Evolutionary conservation across 2,329 filamentous ascomycete species (phyloP), one percentile per base, ranked within the genome.

Genomic region (Colletotrichum sp.): DNA sequence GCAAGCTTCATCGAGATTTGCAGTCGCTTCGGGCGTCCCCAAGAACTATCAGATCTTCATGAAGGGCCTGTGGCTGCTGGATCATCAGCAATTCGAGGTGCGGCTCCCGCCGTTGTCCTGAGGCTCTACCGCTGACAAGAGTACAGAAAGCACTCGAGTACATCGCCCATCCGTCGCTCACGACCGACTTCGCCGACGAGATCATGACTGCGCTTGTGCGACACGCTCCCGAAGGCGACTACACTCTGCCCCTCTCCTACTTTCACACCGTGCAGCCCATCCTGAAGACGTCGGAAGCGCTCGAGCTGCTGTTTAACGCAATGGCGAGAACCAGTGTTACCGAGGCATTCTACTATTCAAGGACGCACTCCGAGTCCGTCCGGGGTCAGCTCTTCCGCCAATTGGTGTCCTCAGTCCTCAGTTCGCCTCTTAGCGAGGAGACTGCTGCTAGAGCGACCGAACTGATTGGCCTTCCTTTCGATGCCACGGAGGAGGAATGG

Each of bases 131-230:
- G 16, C 62, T 60, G 36, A 77, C 64, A 8, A 6, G 7, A 16
- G 13, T 65, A 30, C 66, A 94, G 90, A 85, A 87, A 78, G 95
- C 95, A 4, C 88, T 98, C 32, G 92, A 95, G 79, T 92, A 93
- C 82, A 90, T 98, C 16, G 93, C 95, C 6, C 93, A 97, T 80
- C 95, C 95, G 0, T 95, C 94, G 2, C 89, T 98, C 6, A 92
- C 93, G 24, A 93, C 94, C 44, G 95, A 95, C 70, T 98, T 97
- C 81, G 91, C 94, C 72, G 95, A 97, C 84, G 94, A 98, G 77
- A 96, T 98, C 68, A 89, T 97, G 79, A 90, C 90, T 30, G 89
- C 90, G 6, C 90, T 97, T 6, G 91, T 95, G 68, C 89, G 90
- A 49, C 89, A 92, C 78, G 88, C 92, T 26, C 85, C 90, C 49